Evolutionary conservation across 768 basidiomycete genomes (phyloP), one percentile per base, ranked within the genome.

Genomic region (Lactarius evosmus): DNA sequence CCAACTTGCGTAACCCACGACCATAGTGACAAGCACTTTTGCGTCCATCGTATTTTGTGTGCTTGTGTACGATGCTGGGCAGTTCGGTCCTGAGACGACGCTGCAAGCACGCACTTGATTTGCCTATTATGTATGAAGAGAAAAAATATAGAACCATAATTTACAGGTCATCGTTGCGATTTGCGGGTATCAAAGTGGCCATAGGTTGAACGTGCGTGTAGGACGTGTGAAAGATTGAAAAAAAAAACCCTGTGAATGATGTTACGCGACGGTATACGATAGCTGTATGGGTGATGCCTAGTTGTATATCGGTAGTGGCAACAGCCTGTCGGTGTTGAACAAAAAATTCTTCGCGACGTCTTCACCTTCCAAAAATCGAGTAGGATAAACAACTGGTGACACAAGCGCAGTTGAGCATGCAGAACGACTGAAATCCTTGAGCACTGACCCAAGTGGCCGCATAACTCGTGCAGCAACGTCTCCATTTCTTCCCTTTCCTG

Each of bases 401-500:
- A 40, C 60, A 56, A 67, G 65, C 8, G 30, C 55, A 56, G 57
- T 25, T 40, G 25, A 40, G 53, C 16, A 19, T 6, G 46, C 25
- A 29, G 38, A 27, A 51, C n/a, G 56, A 12, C 29, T 4, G 29
- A 50, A 7, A 56, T 11, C 9, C 41, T 29, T 17, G 25, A 36
- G 44, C 25, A 68, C 84, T 69, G 71, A 94, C 95, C 95, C 32
- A 99, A 78, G 73, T 95, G 93, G 0, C 96, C 96, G 67, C 87
- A 84, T 19, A 93, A 69, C 66, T 94, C 85, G 30, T 78, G 78
- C 63, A 99, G 74, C 32, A 94, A 72, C 57, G 80, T 81, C 74
- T 97, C 95, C 94, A 98, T 97, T 73, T 92, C 91, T 44, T 90
- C 90, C 66, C 84, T 75, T 70, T 99, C 95, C 79, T 86, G 85